phyloP scores from a whole-genome alignment of 805 yeast genomes.

The Schwanniomyces occidentalis region DNA sequence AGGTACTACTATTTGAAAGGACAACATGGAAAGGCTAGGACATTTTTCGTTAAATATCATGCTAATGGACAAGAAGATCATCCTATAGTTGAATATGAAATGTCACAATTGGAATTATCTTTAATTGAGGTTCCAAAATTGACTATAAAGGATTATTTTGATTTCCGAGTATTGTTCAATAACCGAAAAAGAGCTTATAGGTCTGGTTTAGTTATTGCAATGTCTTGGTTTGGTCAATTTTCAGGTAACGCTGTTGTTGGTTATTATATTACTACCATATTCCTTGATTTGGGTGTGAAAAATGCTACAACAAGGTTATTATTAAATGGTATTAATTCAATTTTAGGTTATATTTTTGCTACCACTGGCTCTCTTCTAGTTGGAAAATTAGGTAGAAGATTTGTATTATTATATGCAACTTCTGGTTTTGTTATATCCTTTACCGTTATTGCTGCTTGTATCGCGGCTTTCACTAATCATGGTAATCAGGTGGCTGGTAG shows the following conservation, averaged over 20 bases:
- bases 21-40: constrained; percentile 28
- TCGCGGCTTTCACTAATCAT: constrained; percentile 8
- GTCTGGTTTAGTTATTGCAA: neutral
- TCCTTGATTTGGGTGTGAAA: neutral
- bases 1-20: constrained; percentile 39
- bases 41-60: constrained; percentile 12
- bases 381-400: constrained; percentile 19
- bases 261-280: neutral
- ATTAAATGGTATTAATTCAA: constrained; percentile 1
- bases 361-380: constrained; percentile 9
- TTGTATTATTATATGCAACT: constrained; percentile 11
- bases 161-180: constrained; percentile 5
- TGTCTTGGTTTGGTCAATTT: constrained; percentile 1
- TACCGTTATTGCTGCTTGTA: constrained; percentile 14
- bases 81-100: constrained; percentile 33
- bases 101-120: constrained; percentile 29
- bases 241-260: neutral
- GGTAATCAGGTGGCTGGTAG: neutral
- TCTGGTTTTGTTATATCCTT: constrained; percentile 12
- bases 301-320: neutral
- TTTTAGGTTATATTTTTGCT: constrained; percentile 1
- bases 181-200: neutral
- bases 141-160: constrained; percentile 1
- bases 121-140: neutral
- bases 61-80: constrained; percentile 14